Conservation (phyloP, 495 filamentous ascomycete genomes). For the Talaromyces thailandensis region DNA sequence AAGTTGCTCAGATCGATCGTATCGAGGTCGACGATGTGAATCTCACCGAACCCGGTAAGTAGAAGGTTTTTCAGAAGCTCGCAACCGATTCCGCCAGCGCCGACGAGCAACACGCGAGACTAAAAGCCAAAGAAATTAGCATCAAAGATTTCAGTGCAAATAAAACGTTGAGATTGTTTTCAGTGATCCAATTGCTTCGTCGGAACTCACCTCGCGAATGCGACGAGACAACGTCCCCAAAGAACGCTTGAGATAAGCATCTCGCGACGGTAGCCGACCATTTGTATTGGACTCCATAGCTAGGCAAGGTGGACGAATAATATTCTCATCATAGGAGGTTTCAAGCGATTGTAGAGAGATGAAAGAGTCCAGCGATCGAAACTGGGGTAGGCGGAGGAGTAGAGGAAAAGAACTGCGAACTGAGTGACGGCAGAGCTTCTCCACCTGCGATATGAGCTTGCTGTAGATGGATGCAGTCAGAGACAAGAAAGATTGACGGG, state of each 20-base stretch:
- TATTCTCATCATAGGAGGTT: neutral
- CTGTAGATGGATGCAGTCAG: neutral
- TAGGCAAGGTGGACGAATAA: neutral
- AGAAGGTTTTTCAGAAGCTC: slow-evolving; percentile 97
- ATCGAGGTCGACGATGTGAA: slow-evolving; percentile 94
- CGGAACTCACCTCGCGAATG: slow-evolving; percentile 54
- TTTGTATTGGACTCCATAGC: slow-evolving; percentile 6
- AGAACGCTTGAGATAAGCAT: slow-evolving; percentile 50
- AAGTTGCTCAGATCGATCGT: slow-evolving; percentile 97
- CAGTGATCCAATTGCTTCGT: neutral
- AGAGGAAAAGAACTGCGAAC: slow-evolving; percentile 1
- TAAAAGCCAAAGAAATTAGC: slow-evolving; percentile 21
- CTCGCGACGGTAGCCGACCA: slow-evolving; percentile 28
- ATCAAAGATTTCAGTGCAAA: neutral
- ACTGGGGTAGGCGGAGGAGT: slow-evolving; percentile 6
- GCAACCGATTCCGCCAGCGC: slow-evolving; percentile 94
- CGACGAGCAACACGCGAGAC: slow-evolving; percentile 88
- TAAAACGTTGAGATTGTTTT: neutral
- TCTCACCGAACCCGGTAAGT: slow-evolving; percentile 85
- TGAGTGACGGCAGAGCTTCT: slow-evolving; percentile 4
- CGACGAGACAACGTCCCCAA: slow-evolving; percentile 50
- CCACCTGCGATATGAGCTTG: neutral
- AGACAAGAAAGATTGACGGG: neutral
- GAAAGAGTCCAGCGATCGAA: neutral
- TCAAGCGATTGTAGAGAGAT: slow-evolving; percentile 2